These are phyloP conservation scores for Chenopodium album DNA, from an alignment of 148 eudicot genomes.

Conservation along the genomic window DNA sequence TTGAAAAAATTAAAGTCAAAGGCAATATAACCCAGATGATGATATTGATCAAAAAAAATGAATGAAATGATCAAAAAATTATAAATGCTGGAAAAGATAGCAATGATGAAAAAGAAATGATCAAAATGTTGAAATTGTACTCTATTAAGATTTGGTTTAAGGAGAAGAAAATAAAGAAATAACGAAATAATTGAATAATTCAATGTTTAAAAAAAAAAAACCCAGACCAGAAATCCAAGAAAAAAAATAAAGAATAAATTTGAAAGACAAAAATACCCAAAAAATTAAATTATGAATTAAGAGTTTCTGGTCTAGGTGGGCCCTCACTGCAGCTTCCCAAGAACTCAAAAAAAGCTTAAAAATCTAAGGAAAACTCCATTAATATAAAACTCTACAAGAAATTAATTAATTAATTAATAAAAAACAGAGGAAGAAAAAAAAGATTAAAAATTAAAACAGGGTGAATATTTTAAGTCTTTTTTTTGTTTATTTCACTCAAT, in stretches of 20 bases:
- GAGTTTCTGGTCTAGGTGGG: constrained; percentile 19
- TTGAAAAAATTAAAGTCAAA: constrained; percentile 9
- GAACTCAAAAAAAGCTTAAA: not conserved
- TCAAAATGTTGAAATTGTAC: constrained; percentile 10
- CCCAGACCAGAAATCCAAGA: constrained; percentile 31
- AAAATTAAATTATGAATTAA: not conserved
- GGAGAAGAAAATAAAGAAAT: not conserved
- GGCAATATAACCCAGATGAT: constrained; percentile 13
- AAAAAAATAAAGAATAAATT: not conserved
- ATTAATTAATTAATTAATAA: not conserved
- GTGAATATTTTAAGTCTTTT: too few relatives aligned
- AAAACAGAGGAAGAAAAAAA: too few relatives aligned
- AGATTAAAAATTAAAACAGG: too few relatives aligned
- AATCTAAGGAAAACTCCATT: not conserved
- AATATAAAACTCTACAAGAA: not conserved
- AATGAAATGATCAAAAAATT: constrained; percentile 5
- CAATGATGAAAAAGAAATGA: not conserved
- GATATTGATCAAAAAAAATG: not conserved
- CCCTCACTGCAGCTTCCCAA: constrained; percentile 6
- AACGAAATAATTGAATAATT: constrained; percentile 15
- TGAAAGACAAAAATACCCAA: not conserved
- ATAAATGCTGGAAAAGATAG: not conserved
- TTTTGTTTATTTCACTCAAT: not conserved
- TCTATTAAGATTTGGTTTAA: constrained; percentile 7
- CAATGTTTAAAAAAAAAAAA: constrained; percentile 11